Evolutionary conservation across 176 grass and related monocot genomes (phyloP).

Genomic region (Phragmites australis): DNA sequence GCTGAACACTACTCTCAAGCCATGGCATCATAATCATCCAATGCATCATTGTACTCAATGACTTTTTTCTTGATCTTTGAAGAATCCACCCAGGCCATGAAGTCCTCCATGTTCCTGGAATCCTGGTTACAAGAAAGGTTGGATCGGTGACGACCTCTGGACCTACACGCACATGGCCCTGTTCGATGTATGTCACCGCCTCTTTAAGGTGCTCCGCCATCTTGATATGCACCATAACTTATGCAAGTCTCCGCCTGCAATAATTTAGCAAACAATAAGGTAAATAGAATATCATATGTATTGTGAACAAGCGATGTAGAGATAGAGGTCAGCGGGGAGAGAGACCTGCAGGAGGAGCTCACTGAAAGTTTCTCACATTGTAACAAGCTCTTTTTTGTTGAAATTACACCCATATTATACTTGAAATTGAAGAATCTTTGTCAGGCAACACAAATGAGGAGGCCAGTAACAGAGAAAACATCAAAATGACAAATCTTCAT

Average conservation of each 20-base stretch:
- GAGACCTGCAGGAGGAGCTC: slow-evolving; percentile 75
- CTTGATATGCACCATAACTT: slow-evolving; percentile 80
- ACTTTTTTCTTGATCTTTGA: slow-evolving; percentile 81
- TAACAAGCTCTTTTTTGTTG: slow-evolving; percentile 68
- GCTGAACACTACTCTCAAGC: slow-evolving; percentile 24
- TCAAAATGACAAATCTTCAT: neutral
- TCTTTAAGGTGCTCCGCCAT: slow-evolving; percentile 86
- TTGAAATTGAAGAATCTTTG: slow-evolving; percentile 33
- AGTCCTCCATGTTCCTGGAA: slow-evolving; percentile 98
- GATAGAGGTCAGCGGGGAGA: neutral
- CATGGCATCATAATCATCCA: slow-evolving; percentile 80
- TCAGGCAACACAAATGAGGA: slow-evolving; percentile 22
- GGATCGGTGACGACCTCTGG: slow-evolving; percentile 75
- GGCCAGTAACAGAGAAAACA: neutral
- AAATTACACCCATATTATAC: slow-evolving; percentile 83
- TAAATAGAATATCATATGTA: neutral
- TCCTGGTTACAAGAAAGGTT: slow-evolving; percentile 85
- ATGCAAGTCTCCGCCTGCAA: slow-evolving; percentile 68
- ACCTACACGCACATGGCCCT: slow-evolving; percentile 77
- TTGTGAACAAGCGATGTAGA: neutral
- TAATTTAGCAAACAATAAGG: neutral
- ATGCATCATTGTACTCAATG: slow-evolving; percentile 60
- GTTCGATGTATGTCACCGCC: slow-evolving; percentile 86
- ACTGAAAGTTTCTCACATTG: slow-evolving; percentile 72
- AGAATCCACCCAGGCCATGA: slow-evolving; percentile 87